phyloP scores from a whole-genome alignment of 164 flowering plant species.

The Piper betle region DNA sequence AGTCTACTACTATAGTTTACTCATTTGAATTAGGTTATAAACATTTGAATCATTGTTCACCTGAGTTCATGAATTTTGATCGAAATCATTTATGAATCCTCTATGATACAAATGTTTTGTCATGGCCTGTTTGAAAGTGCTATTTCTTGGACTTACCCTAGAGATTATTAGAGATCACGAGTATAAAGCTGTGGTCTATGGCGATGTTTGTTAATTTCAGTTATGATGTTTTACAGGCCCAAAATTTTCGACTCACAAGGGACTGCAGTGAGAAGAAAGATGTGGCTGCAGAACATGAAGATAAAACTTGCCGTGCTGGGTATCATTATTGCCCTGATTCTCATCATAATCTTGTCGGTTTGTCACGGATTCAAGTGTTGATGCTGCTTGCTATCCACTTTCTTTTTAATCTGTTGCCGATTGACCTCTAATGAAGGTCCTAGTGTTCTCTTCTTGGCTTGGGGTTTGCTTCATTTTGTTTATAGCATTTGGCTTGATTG shows the following conservation, averaged over 20 bases:
- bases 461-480: background rate
- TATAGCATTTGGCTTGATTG: too few relatives aligned
- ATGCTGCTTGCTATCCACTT: background rate
- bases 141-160: background rate
- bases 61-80: too few relatives aligned
- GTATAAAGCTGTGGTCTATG: background rate
- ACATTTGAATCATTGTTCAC: too few relatives aligned
- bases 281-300: conserved; percentile 95
- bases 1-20: too few relatives aligned
- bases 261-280: conserved; percentile 68
- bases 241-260: conserved; percentile 72
- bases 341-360: conserved; percentile 59
- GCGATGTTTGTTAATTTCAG: background rate
- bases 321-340: conserved; percentile 59
- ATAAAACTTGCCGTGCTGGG: conserved; percentile 71
- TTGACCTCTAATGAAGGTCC: conserved; percentile 1
- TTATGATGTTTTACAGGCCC: conserved; percentile 34
- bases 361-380: conserved; percentile 58
- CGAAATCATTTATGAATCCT: too few relatives aligned
- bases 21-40: too few relatives aligned
- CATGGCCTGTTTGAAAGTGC: background rate
- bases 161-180: background rate
- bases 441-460: background rate
- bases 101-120: too few relatives aligned
- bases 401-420: background rate